Evolutionary conservation across 106 monocot species (phyloP).

Genomic region (Xerophyta viscosa): DNA sequence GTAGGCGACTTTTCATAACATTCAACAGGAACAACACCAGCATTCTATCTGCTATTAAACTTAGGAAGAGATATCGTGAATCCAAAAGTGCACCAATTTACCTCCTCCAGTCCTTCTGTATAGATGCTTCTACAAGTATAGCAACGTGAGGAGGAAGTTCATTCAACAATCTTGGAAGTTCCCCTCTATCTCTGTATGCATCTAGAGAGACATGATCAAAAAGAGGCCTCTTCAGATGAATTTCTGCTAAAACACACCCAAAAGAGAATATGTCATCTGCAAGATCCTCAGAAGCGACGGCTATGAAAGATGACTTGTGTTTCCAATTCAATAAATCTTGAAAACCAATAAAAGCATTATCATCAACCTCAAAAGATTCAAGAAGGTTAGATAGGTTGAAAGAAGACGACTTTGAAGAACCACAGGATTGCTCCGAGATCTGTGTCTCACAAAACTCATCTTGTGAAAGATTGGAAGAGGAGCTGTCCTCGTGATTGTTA

Average conservation of each 20-base stretch:
- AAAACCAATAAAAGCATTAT: conserved; percentile 35
- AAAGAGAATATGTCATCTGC: conserved; percentile 79
- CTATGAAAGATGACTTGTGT: conserved; percentile 31
- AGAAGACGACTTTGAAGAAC: conserved; percentile 9
- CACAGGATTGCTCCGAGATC: conserved; percentile 3
- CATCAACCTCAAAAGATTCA: conserved; percentile 63
- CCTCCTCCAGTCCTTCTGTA: conserved; percentile 82
- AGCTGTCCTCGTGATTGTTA: conserved; percentile 5
- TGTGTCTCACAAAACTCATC: conserved; percentile 4
- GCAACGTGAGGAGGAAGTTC: conserved; percentile 73
- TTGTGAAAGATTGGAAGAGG: conserved; percentile 2
- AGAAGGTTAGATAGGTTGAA: conserved; percentile 44
- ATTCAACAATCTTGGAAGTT: conserved; percentile 40
- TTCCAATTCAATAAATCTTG: conserved; percentile 68
- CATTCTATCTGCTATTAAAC: too few relatives aligned
- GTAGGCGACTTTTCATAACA: too few relatives aligned
- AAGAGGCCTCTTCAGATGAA: conserved; percentile 73
- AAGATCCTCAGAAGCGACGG: conserved; percentile 33
- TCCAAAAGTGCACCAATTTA: too few relatives aligned
- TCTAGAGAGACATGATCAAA: conserved; percentile 72
- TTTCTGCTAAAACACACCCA: conserved; percentile 81
- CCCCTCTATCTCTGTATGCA: conserved; percentile 58
- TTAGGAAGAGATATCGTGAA: too few relatives aligned
- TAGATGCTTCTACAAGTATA: conserved; percentile 70
- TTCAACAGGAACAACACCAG: too few relatives aligned